Evolutionary conservation across 805 yeast genomes (phyloP), one percentile per base, ranked within the genome.

Genomic region (Saturnispora silvae): DNA sequence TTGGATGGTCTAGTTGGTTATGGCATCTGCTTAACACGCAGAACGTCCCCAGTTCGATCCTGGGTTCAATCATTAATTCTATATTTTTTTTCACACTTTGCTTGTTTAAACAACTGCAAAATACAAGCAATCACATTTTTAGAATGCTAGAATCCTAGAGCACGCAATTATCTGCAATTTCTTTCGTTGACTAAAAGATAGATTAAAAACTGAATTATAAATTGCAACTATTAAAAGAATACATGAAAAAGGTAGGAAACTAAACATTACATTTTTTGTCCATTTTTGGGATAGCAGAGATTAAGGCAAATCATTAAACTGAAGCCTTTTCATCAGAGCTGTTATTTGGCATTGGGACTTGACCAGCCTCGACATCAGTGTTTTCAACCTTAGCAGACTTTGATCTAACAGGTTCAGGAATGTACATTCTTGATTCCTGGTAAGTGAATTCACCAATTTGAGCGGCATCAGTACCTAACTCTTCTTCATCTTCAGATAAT

Each of bases 31-130:
- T 84, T 87, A 85, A 87, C 96, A 87, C 96, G 96, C 95, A 85
- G 92, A 83, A 83, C 86, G 96, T 89, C 96, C 96, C 96, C 96
- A 86, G 96, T 89, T 89, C 96, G 96, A 89, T 85, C 96, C 96
- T 86, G 96, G 96, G 96, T 86, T 81, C 78, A 84, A 81, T 85
- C 96, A 86, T 35, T 25, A 23, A 23, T n/a, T n/a, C n/a, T n/a
- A n/a, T n/a, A n/a, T n/a, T n/a, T n/a, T n/a, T n/a, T n/a, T n/a
- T n/a, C n/a, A n/a, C n/a, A n/a, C n/a, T n/a, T n/a, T n/a, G n/a
- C n/a, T n/a, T n/a, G n/a, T n/a, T n/a, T n/a, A n/a, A n/a, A n/a
- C n/a, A n/a, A n/a, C n/a, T n/a, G n/a, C n/a, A n/a, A n/a, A n/a
- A n/a, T n/a, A n/a, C n/a, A n/a, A n/a, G n/a, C n/a, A n/a, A n/a